phyloP scores from a whole-genome alignment of 805 yeast genomes.

The Schwanniomyces sp. region DNA sequence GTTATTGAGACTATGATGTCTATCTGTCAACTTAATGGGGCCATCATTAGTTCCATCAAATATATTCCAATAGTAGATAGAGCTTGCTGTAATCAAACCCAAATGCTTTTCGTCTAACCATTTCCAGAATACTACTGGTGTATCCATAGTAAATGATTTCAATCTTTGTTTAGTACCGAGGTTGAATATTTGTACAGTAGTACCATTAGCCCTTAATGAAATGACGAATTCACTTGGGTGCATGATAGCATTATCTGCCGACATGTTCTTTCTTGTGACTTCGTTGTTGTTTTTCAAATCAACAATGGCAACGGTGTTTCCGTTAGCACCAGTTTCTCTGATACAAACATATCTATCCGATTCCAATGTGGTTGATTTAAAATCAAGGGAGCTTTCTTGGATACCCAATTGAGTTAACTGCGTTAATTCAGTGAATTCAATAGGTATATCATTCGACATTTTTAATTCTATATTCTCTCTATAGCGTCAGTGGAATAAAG shows the following conservation, averaged over 20 bases:
- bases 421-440: constrained; percentile 93
- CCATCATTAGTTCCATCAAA: constrained; percentile 75
- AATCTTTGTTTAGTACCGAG: constrained; percentile 83
- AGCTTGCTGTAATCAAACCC: constrained; percentile 80
- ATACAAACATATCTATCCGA: constrained; percentile 88
- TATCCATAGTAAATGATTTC: constrained; percentile 80
- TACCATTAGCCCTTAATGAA: constrained; percentile 93
- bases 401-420: constrained; percentile 87
- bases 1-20: constrained; percentile 76
- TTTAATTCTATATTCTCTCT: constrained; percentile 1
- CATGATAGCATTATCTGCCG: constrained; percentile 97
- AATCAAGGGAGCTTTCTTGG: constrained; percentile 80
- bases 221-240: constrained; percentile 88
- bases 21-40: constrained; percentile 78
- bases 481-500: not conserved
- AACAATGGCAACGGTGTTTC: constrained; percentile 92
- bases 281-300: constrained; percentile 78
- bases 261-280: constrained; percentile 87
- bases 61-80: constrained; percentile 79
- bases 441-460: constrained; percentile 70
- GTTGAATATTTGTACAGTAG: constrained; percentile 92
- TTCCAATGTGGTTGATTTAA: constrained; percentile 91
- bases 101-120: constrained; percentile 77
- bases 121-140: constrained; percentile 93
- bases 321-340: constrained; percentile 58